phyloP scores from a whole-genome alignment of 805 yeast genomes.

The Candida chilensis region DNA sequence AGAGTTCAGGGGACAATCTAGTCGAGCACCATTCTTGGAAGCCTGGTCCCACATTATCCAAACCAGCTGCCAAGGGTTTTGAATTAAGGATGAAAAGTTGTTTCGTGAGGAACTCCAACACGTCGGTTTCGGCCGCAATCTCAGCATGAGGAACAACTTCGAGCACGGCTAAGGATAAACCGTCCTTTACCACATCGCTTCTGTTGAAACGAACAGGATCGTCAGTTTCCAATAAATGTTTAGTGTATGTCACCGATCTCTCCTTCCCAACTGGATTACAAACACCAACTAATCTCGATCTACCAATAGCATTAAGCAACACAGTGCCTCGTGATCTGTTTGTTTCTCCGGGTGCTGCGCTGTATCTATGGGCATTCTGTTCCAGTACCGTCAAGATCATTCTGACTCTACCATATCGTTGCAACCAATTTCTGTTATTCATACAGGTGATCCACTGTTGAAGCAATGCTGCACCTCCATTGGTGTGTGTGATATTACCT shows the following conservation, averaged over 20 bases:
- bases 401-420: constrained; percentile 60
- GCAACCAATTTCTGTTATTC: constrained; percentile 66
- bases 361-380: constrained; percentile 30
- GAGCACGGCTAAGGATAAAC: too few relatives aligned
- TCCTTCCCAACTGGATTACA: too few relatives aligned
- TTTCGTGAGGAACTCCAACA: constrained; percentile 63
- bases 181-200: too few relatives aligned
- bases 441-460: constrained; percentile 71
- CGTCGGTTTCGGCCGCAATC: too few relatives aligned
- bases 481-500: constrained; percentile 44
- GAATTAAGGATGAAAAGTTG: constrained; percentile 41
- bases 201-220: too few relatives aligned
- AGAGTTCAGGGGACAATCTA: constrained; percentile 23
- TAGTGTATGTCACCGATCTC: too few relatives aligned
- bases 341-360: too few relatives aligned
- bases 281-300: too few relatives aligned
- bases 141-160: too few relatives aligned
- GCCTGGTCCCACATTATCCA: constrained; percentile 71
- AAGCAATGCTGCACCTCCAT: constrained; percentile 56
- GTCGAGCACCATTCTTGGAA: constrained; percentile 45
- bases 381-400: constrained; percentile 65
- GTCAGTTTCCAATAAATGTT: too few relatives aligned
- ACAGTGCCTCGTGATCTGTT: too few relatives aligned
- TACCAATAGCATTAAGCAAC: too few relatives aligned
- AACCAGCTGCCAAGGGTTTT: constrained; percentile 32